phyloP scores from a whole-genome alignment of 257 asterid species.

The Ehretia macrophylla region DNA sequence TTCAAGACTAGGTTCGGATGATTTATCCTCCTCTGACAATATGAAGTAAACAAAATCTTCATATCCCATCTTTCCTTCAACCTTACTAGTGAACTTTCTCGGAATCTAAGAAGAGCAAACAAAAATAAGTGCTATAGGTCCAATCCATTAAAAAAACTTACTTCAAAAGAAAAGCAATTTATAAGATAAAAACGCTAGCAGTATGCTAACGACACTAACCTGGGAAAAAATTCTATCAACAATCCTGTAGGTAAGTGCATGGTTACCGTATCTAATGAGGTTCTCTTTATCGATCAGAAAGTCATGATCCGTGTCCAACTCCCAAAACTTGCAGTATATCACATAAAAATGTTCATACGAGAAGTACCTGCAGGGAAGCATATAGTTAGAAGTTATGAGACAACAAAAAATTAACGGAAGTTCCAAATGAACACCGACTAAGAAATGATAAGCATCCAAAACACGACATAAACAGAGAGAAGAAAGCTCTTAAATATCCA shows the following conservation, averaged over 20 bases:
- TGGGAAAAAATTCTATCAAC: slow-evolving; percentile 98
- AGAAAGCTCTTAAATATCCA: too few relatives aligned
- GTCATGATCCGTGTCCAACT: slow-evolving; percentile 98
- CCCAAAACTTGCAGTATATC: slow-evolving; percentile 99
- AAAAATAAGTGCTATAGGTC: slow-evolving; percentile 14
- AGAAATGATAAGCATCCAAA: not conserved
- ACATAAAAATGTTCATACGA: slow-evolving; percentile 98
- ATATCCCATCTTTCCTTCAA: slow-evolving; percentile 99
- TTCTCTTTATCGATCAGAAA: slow-evolving; percentile 96
- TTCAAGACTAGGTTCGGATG: slow-evolving; percentile 96
- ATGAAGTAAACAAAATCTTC: slow-evolving; percentile 98
- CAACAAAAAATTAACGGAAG: too few relatives aligned
- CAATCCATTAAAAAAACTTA: slow-evolving; percentile 12
- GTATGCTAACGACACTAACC: slow-evolving; percentile 48
- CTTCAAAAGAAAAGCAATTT: slow-evolving; percentile 21
- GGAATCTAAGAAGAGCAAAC: slow-evolving; percentile 60
- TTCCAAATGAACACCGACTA: not conserved
- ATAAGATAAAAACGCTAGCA: slow-evolving; percentile 9
- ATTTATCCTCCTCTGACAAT: slow-evolving; percentile 97
- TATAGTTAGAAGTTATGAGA: slow-evolving; percentile 12
- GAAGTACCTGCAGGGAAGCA: slow-evolving; percentile 74
- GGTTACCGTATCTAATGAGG: slow-evolving; percentile 97
- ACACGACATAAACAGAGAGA: too few relatives aligned
- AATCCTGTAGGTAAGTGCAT: slow-evolving; percentile 97
- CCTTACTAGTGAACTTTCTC: slow-evolving; percentile 95